Conservation (phyloP, 176 grass and related monocot species). For the Triticum aestivum region DNA sequence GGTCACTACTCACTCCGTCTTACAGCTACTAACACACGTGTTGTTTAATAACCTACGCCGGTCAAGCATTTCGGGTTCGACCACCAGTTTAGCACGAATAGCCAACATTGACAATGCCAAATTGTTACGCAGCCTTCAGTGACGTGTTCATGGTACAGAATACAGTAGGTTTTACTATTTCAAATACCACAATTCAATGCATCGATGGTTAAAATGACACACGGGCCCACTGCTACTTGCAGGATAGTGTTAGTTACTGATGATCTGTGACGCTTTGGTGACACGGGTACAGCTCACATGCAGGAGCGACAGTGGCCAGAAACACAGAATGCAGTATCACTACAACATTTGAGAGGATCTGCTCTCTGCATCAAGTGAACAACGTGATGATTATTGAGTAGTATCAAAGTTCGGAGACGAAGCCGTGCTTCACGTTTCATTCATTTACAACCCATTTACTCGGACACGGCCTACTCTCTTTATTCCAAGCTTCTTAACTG, state of each 20-base stretch:
- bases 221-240: not conserved
- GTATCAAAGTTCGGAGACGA: not conserved
- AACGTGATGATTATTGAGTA: not conserved
- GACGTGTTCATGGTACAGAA: not conserved
- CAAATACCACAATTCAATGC: too few relatives aligned
- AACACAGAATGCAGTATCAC: not conserved
- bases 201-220: too few relatives aligned
- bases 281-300: not conserved
- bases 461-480: not conserved
- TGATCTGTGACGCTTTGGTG: not conserved
- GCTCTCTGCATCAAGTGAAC: not conserved
- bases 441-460: conserved; percentile 43
- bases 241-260: not conserved
- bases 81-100: too few relatives aligned
- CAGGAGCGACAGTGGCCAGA: not conserved
- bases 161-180: too few relatives aligned
- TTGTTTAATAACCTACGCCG: too few relatives aligned
- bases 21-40: not conserved
- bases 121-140: not conserved
- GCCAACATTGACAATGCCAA: not conserved
- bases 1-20: not conserved
- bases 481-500: conserved; percentile 17
- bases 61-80: too few relatives aligned
- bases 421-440: conserved; percentile 10
- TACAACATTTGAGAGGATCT: not conserved